Base-by-base conservation (phyloP, 345 rosid genomes). In the Microthlaspi erraticum region DNA sequence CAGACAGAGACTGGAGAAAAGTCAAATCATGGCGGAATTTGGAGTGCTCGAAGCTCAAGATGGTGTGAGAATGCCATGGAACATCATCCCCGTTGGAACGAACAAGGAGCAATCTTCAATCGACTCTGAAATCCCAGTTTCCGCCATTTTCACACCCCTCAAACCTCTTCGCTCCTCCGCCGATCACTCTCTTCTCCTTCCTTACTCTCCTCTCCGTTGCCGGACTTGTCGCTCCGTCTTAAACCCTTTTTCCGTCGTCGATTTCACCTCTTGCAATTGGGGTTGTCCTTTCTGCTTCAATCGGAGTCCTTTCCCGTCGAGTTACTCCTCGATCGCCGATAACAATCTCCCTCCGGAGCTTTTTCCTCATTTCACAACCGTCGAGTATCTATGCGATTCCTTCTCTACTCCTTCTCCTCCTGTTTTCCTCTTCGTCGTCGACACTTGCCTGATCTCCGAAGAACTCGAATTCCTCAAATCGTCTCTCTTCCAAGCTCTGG, bases 271-370 rank as follows among this genome's bases (percentile, higher is more conserved):
- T 55, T 89, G 79, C 83, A 80, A 81, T 66, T 91, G 97, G 99
- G 86, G 89, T 83, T 94, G 99, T 70, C 97, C 96, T 41, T 82
- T 91, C 81, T 94, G 97, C 81, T 91, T 85, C 73, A 87, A 84
- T 42, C 97, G 99, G 39, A 94, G 86, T 68, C 91, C 89, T 58
- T 91, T 94, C 78, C 96, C 97, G 1, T 71, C 78, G 6, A 87
- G 80, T 53, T 94, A 91, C 78, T 78, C 93, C 60, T 85, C 93
- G 59, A 83, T 94, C 80, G 67, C 85, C 65, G 90, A 85, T n/a
- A 86, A 83, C 54, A 87, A 82, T 77, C 93, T 94, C 45, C 97
- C 96, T 6, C 95, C 89, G 33, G 97, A 94, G 85, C 96, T 94
- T 17, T 89, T 91, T 81, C 88, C 97, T 63, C 88, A 84, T 39